Conservation (phyloP, 2,329 filamentous ascomycete genomes). For the Ciborinia camelliae region DNA sequence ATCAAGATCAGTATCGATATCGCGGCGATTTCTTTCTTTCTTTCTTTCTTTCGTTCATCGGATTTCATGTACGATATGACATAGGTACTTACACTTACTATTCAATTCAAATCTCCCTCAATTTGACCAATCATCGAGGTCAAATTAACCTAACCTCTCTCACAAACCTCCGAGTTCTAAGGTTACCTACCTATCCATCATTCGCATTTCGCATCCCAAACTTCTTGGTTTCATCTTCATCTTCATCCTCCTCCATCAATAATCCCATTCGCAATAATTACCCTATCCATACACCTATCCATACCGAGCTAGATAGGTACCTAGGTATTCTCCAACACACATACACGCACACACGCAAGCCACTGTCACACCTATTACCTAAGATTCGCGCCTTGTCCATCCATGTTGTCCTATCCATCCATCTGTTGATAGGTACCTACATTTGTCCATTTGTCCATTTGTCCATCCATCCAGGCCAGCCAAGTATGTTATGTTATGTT, state of each 20-base stretch:
- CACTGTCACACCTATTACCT: conserved; percentile 4
- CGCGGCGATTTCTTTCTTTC: not conserved
- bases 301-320: too few relatives aligned
- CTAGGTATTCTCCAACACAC: too few relatives aligned
- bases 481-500: too few relatives aligned
- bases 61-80: not conserved
- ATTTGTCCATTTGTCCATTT: too few relatives aligned
- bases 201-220: not conserved
- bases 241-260: not conserved
- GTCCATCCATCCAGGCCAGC: too few relatives aligned
- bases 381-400: not conserved
- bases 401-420: too few relatives aligned
- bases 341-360: not conserved
- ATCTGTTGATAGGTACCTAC: too few relatives aligned
- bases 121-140: not conserved
- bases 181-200: too few relatives aligned
- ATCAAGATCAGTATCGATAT: too few relatives aligned
- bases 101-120: not conserved
- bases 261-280: too few relatives aligned
- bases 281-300: too few relatives aligned
- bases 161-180: not conserved
- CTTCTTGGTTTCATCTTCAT: not conserved
- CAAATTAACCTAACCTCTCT: not conserved
- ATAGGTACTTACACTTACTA: not conserved
- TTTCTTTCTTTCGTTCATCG: too few relatives aligned